Percentiles rank a stretch among this genome's conserved stretches.
These are phyloP conservation scores for Sporothrix luriei DNA, from an alignment of 2,329 filamentous ascomycete species.

Conservation along the genomic window DNA sequence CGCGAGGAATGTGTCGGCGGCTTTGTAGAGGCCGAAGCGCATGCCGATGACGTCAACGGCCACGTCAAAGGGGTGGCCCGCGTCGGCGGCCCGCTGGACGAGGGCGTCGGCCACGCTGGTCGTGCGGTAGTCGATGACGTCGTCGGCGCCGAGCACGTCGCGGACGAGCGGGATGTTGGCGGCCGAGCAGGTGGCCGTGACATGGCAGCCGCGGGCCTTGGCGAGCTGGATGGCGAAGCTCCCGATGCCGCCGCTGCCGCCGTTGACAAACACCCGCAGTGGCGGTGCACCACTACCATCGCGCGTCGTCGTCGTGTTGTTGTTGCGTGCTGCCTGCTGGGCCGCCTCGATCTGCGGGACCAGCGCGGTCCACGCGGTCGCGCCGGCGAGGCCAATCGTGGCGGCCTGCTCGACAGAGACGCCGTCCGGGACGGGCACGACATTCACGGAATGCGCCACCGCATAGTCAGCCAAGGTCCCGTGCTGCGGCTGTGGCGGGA, in stretches of 20 bases:
- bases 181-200: conserved; percentile 44
- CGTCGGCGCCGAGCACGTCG: conserved; percentile 43
- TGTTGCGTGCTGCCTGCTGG: conserved; percentile 7
- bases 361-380: conserved; percentile 38
- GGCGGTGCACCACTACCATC: neutral
- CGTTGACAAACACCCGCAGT: conserved; percentile 43
- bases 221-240: conserved; percentile 46
- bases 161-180: conserved; percentile 43
- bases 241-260: conserved; percentile 46
- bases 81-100: neutral
- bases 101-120: conserved; percentile 35
- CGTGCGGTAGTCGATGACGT: conserved; percentile 44
- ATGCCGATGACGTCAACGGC: conserved; percentile 40
- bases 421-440: conserved; percentile 33
- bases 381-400: conserved; percentile 36
- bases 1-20: conserved; percentile 35
- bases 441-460: conserved; percentile 26
- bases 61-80: conserved; percentile 36
- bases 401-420: conserved; percentile 37
- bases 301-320: neutral
- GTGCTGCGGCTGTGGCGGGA: conserved; percentile 24
- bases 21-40: conserved; percentile 36
- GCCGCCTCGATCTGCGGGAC: conserved; percentile 31
- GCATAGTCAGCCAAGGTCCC: conserved; percentile 37
- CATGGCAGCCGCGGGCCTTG: conserved; percentile 42